Evolutionary conservation across 2,329 filamentous ascomycete species (phyloP).

Genomic region (Aspergillus caelatus): DNA sequence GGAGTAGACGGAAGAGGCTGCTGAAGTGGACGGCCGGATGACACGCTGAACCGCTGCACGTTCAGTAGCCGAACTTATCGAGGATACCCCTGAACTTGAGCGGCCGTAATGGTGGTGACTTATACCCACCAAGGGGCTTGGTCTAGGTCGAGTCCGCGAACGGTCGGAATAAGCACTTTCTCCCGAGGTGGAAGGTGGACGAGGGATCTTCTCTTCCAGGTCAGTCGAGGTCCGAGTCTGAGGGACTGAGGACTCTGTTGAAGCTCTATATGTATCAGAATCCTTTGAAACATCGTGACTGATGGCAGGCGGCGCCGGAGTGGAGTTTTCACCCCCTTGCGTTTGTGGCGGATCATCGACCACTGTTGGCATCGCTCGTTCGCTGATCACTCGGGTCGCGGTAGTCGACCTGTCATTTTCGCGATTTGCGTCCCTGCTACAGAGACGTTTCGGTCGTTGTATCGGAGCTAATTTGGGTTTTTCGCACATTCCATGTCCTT

Average conservation of each 20-base stretch:
- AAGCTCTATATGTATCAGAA: conserved; percentile 12
- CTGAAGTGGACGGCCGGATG: conserved; percentile 33
- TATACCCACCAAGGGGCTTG: conserved; percentile 27
- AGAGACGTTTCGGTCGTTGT: conserved; percentile 34
- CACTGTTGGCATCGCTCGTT: conserved; percentile 18
- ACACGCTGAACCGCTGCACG: conserved; percentile 47
- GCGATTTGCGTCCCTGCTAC: conserved; percentile 28
- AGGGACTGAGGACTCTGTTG: conserved; percentile 11
- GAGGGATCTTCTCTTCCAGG: conserved; percentile 21
- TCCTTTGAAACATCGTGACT: conserved; percentile 9
- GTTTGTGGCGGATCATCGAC: conserved; percentile 24
- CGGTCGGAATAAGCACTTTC: conserved; percentile 31
- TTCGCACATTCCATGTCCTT: conserved; percentile 35
- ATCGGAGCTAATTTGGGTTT: conserved; percentile 30
- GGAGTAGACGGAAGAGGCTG: conserved; percentile 26
- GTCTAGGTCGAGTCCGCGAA: conserved; percentile 30
- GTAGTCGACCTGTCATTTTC: conserved; percentile 25
- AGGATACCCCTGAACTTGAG: conserved; percentile 24
- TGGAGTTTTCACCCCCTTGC: conserved; percentile 30
- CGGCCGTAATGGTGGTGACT: conserved; percentile 27
- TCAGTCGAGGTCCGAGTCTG: conserved; percentile 10
- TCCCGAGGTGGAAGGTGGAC: conserved; percentile 32
- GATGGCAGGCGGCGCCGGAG: conserved; percentile 16
- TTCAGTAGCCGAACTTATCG: conserved; percentile 32
- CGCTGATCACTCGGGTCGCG: conserved; percentile 25